Conservation (phyloP, 2,329 filamentous ascomycete genomes). For the Penicillium sp. region DNA sequence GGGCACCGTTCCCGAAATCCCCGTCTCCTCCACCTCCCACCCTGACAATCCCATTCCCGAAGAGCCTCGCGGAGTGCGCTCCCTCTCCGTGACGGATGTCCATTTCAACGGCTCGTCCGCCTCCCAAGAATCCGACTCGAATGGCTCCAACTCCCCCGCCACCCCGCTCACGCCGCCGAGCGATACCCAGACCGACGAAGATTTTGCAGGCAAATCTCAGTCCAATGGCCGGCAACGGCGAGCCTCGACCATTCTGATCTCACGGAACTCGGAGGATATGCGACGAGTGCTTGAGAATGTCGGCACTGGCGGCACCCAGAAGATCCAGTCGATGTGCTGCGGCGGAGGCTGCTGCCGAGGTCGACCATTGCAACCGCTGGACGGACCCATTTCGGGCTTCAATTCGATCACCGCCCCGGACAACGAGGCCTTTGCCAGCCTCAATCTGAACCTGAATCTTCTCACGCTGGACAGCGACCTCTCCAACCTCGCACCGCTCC, state of each 20-base stretch:
- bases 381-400: conserved; percentile 39
- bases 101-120: conserved; percentile 29
- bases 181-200: conserved; percentile 39
- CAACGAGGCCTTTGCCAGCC: conserved; percentile 78
- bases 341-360: conserved; percentile 64
- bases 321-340: conserved; percentile 62
- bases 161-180: conserved; percentile 43
- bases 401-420: conserved; percentile 55
- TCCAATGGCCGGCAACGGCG: conserved; percentile 36
- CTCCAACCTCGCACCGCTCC: conserved; percentile 68
- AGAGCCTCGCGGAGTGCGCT: conserved; percentile 42
- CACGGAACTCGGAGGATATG: conserved; percentile 59
- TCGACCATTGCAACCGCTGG: conserved; percentile 51
- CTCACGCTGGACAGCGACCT: conserved; percentile 69
- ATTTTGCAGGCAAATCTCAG: conserved; percentile 17
- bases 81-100: conserved; percentile 36
- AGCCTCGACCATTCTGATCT: conserved; percentile 52
- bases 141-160: conserved; percentile 37
- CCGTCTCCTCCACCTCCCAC: conserved; percentile 44
- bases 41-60: conserved; percentile 49
- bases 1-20: conserved; percentile 31
- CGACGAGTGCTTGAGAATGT: conserved; percentile 56
- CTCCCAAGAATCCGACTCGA: conserved; percentile 35
- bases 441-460: conserved; percentile 71
- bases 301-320: conserved; percentile 53